phyloP scores from a whole-genome alignment of 441 rosid genomes.

The Metrosideros polymorpha region DNA sequence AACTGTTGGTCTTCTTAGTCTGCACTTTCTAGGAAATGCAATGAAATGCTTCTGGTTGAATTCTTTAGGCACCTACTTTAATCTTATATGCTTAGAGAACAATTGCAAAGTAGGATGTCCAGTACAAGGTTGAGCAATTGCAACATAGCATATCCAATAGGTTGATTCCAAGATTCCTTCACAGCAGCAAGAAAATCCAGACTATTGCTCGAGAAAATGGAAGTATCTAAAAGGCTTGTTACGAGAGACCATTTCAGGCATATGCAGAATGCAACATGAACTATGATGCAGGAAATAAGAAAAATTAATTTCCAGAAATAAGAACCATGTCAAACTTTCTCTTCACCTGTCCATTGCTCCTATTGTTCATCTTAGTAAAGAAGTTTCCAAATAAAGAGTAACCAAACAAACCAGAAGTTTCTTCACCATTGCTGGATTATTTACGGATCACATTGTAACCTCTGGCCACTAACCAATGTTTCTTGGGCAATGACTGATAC shows the following conservation, averaged over 20 bases:
- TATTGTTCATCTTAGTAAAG: neutral
- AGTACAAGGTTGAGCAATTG: neutral
- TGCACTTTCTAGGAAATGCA: neutral
- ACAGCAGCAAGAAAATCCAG: neutral
- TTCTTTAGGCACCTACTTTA: neutral
- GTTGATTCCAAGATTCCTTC: neutral
- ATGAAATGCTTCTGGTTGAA: neutral
- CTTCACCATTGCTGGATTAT: neutral
- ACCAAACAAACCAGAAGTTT: neutral
- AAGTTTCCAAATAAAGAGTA: neutral
- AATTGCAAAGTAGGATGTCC: neutral
- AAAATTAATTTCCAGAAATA: neutral
- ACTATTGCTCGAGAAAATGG: neutral
- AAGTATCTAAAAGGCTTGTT: neutral
- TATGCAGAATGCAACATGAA: neutral
- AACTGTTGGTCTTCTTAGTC: neutral
- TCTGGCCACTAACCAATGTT: neutral
- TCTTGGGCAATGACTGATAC: neutral
- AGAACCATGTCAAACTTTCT: neutral
- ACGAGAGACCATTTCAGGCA: neutral
- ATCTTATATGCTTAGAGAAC: neutral
- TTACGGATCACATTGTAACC: neutral
- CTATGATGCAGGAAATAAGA: neutral
- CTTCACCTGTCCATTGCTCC: neutral
- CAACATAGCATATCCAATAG: neutral